phyloP scores from a whole-genome alignment of 176 grass and related monocot species.

The Cymbopogon citratus region DNA sequence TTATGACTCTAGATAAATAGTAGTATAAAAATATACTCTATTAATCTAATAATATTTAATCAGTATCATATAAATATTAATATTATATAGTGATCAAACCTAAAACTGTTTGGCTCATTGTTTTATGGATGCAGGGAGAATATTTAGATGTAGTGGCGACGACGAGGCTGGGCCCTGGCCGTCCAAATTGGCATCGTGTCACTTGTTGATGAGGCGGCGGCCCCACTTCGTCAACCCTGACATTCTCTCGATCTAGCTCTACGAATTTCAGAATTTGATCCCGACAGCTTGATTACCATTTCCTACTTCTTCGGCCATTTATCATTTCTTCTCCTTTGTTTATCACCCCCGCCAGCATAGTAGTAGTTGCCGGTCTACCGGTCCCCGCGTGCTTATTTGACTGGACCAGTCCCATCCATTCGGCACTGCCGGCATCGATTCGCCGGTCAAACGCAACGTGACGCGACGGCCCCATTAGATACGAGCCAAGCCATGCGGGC shows the following conservation, averaged over 20 bases:
- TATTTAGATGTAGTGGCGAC: too few species aligned
- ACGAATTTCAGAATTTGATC: background rate
- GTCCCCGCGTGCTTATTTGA: constrained; percentile 38
- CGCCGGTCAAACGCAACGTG: constrained; percentile 30
- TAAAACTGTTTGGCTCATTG: too few species aligned
- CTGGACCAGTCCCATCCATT: background rate
- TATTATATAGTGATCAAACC: too few species aligned
- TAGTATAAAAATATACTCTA: too few species aligned
- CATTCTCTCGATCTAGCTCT: background rate
- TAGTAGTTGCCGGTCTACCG: background rate
- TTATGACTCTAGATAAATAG: too few species aligned
- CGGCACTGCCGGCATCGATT: background rate
- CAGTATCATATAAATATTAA: too few species aligned
- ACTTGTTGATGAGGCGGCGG: background rate
- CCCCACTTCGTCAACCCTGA: background rate
- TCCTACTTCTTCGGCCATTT: background rate
- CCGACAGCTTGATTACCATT: background rate
- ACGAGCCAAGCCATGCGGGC: background rate
- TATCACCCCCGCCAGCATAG: too few species aligned
- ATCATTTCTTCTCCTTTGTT: fast-evolving
- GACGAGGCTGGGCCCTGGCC: background rate
- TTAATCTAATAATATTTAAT: too few species aligned
- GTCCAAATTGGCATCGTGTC: background rate
- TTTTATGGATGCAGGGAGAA: too few species aligned
- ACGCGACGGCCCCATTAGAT: background rate